phyloP scores from a whole-genome alignment of 345 rosid genomes.

The Cardamine chenopodiifolia region DNA sequence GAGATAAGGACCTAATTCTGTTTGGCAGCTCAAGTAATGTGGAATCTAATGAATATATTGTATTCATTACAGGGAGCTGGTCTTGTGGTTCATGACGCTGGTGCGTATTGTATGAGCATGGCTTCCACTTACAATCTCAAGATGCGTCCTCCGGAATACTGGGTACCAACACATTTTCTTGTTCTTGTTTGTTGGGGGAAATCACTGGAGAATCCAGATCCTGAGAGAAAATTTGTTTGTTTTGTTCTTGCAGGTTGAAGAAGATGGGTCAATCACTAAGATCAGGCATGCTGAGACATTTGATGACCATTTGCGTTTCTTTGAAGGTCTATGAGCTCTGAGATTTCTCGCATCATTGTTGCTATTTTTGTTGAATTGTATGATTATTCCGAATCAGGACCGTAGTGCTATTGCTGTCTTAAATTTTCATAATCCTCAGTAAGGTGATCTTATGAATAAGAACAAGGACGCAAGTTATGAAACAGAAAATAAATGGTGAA shows the following conservation, averaged over 20 bases:
- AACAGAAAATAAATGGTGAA: too few relatives aligned
- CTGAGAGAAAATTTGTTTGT: not conserved
- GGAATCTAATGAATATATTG: conserved; percentile 30
- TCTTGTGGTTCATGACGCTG: conserved; percentile 96
- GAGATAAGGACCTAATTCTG: not conserved
- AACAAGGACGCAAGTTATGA: not conserved
- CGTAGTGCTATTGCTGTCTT: conserved; percentile 14
- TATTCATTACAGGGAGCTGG: conserved; percentile 72
- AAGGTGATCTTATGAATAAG: conserved; percentile 10
- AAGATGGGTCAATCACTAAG: conserved; percentile 75
- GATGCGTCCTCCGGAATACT: conserved; percentile 99
- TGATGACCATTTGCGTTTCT: conserved; percentile 78
- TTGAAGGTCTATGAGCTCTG: conserved; percentile 62
- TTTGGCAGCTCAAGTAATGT: not conserved
- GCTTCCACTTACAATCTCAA: conserved; percentile 98
- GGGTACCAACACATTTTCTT: conserved; percentile 57
- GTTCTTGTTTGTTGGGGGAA: not conserved
- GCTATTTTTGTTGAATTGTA: not conserved
- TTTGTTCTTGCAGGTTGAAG: conserved; percentile 61
- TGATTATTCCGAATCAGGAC: conserved; percentile 18
- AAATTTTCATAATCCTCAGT: conserved; percentile 1
- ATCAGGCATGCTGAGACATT: conserved; percentile 88
- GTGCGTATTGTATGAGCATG: conserved; percentile 99
- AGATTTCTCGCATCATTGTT: conserved; percentile 23
- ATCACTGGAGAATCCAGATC: not conserved